A percentile compares a stretch with the other conserved stretches of the same genome.
These are phyloP conservation scores for Gentiana macrophylla DNA, from an alignment of 257 asterid species.

Conservation along the genomic window DNA sequence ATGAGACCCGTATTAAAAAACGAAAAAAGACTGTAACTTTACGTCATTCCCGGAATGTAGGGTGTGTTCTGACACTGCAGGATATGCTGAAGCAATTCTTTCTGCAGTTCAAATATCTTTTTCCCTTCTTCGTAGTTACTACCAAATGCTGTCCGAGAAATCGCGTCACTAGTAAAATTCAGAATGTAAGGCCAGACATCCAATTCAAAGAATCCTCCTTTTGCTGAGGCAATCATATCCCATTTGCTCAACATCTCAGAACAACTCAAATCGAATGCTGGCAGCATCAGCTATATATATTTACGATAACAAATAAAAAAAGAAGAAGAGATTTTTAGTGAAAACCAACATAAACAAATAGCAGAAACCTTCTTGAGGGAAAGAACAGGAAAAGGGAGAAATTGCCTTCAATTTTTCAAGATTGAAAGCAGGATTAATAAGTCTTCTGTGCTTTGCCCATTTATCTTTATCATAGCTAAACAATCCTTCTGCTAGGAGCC, in stretches of 20 bases:
- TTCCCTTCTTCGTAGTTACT: constrained; percentile 50
- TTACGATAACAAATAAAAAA: too few relatives aligned
- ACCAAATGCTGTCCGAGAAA: constrained; percentile 47
- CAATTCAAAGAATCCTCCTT: constrained; percentile 24
- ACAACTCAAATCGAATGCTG: constrained; percentile 40
- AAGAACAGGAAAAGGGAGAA: too few relatives aligned
- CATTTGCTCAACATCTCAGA: constrained; percentile 50
- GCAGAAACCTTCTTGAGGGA: too few relatives aligned
- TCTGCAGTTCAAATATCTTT: constrained; percentile 49
- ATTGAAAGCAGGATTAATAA: too few relatives aligned
- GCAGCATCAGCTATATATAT: constrained; percentile 30
- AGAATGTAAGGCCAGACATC: constrained; percentile 51
- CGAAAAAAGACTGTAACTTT: too few relatives aligned
- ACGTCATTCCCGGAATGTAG: constrained; percentile 31
- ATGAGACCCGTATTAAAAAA: too few relatives aligned
- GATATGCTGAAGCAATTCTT: constrained; percentile 22
- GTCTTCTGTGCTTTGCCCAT: too few relatives aligned
- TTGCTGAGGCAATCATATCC: constrained; percentile 20
- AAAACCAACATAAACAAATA: too few relatives aligned
- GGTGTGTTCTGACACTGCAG: constrained; percentile 8
- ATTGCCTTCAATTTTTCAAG: too few relatives aligned
- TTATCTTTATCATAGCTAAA: too few relatives aligned
- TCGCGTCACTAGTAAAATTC: constrained; percentile 40
- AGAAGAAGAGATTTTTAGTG: too few relatives aligned
- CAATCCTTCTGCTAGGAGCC: too few relatives aligned